Evolutionary conservation across 441 rosid species (phyloP).

Genomic region (Erodium moschatum): DNA sequence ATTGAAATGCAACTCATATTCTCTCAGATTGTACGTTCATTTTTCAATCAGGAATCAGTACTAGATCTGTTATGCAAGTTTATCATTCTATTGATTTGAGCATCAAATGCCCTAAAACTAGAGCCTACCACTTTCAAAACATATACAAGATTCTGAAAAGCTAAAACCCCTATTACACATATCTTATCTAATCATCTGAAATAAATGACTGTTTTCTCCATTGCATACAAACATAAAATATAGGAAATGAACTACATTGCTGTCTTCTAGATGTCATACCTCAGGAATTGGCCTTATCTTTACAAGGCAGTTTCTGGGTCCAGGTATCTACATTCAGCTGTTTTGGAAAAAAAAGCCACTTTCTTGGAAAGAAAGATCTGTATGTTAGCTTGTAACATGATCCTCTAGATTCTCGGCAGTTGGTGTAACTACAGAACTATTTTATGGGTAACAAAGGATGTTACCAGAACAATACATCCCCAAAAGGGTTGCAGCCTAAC

Average conservation of each 20-base stretch:
- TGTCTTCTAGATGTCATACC: background rate
- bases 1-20: background rate
- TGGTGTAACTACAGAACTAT: constrained; percentile 33
- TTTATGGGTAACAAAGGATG: constrained; percentile 27
- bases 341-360: constrained; percentile 12
- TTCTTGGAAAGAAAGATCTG: constrained; percentile 16
- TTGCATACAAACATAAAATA: background rate
- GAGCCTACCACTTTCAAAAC: background rate
- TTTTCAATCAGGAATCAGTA: background rate
- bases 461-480: constrained; percentile 27
- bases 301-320: constrained; percentile 14
- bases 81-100: background rate
- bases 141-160: constrained; percentile 1
- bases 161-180: background rate
- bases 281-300: constrained; percentile 18
- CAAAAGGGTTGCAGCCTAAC: constrained; percentile 25
- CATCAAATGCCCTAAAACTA: background rate
- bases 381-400: constrained; percentile 14
- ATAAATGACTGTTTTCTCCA: background rate
- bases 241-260: background rate
- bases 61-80: background rate
- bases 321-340: background rate
- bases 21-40: background rate
- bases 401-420: constrained; percentile 10
- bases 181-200: background rate